Evolutionary conservation across 768 basidiomycete genomes (phyloP), one percentile per base, ranked within the genome.

Genomic region (Mycena pura): DNA sequence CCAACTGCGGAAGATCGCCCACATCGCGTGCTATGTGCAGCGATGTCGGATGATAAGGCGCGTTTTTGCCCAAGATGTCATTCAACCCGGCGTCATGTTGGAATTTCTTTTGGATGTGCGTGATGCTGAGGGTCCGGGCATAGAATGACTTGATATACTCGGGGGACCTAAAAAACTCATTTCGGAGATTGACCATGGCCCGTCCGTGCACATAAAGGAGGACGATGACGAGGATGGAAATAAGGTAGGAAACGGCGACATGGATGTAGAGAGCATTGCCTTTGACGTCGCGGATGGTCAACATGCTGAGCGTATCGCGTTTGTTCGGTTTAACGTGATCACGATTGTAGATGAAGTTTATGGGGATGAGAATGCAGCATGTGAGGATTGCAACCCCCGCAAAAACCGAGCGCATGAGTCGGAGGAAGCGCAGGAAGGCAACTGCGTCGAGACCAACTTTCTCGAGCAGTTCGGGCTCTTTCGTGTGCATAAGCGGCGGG

Each of bases 371-470:
- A 57, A 93, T 77, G 46, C 76, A 84, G 68, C 92, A 93, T 19
- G 84, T 80, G 41, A 92, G 78, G 48, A 84, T 45, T 1, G 88
- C 87, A 57, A 94, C 80, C 29, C 77, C 75, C 24, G 82, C 74
- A 78, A 94, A 95, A 48, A 92, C 78, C 74, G 80, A 82, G 19
- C 94, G 89, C 71, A 90, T 83, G 76, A 99, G 85, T 53, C 95
- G 89, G 24, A 91, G 84, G 74, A 99, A 98, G 25, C 96, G 90
- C 22, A 99, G 85, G 74, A 91, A 99, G 22, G 91, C 85, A 46
- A 95, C 93, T 0, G 96, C 96, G 70, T 99, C 97, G 10, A 97
- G 86, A 25, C 96, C 96, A 73, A 93, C 79, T 73, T 91, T 92
- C 67, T 92, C 88, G 27, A 96, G 79, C 31, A 97, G 86, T 63